Percentiles rank a stretch among this genome's conserved stretches.
These are phyloP conservation scores for Nannochloropsis gaditana DNA, from an alignment of 108 stramenopile genomes.

Conservation along the genomic window DNA sequence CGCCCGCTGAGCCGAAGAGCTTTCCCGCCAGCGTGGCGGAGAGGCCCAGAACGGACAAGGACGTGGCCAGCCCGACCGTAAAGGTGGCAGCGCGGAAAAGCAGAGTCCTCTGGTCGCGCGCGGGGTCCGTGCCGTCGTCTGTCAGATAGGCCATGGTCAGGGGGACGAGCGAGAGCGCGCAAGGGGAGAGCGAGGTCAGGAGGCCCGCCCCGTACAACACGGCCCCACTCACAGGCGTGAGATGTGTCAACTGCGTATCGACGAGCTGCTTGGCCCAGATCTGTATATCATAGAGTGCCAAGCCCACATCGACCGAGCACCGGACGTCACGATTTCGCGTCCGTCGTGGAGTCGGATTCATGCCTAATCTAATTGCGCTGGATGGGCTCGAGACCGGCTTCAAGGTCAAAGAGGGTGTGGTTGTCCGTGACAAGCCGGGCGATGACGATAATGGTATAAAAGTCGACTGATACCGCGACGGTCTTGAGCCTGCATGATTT, in stretches of 20 bases:
- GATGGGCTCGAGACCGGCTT: too few relatives aligned
- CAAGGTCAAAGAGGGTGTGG: too few relatives aligned
- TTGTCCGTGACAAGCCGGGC: too few relatives aligned
- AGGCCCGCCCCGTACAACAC: constrained; percentile 4
- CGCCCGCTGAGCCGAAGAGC: constrained; percentile 35
- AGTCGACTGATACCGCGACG: too few relatives aligned
- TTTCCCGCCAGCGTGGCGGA: constrained; percentile 47
- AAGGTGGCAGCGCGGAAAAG: constrained; percentile 18
- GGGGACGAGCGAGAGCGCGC: constrained; percentile 10
- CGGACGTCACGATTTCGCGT: not conserved
- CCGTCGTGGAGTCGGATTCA: not conserved
- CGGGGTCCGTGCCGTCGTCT: not conserved
- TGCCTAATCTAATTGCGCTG: too few relatives aligned
- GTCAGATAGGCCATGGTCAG: not conserved
- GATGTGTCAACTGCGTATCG: constrained; percentile 16
- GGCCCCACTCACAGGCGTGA: constrained; percentile 11
- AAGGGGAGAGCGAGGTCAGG: not conserved
- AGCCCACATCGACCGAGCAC: not conserved
- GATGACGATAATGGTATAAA: too few relatives aligned
- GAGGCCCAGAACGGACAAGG: constrained; percentile 45
- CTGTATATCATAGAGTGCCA: constrained; percentile 1
- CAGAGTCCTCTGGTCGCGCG: not conserved
- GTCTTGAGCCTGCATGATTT: too few relatives aligned
- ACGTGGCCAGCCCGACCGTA: constrained; percentile 37
- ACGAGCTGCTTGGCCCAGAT: constrained; percentile 13